Evolutionary conservation across 2,329 filamentous ascomycete genomes (phyloP).

Genomic region (Fusarium camptoceras): DNA sequence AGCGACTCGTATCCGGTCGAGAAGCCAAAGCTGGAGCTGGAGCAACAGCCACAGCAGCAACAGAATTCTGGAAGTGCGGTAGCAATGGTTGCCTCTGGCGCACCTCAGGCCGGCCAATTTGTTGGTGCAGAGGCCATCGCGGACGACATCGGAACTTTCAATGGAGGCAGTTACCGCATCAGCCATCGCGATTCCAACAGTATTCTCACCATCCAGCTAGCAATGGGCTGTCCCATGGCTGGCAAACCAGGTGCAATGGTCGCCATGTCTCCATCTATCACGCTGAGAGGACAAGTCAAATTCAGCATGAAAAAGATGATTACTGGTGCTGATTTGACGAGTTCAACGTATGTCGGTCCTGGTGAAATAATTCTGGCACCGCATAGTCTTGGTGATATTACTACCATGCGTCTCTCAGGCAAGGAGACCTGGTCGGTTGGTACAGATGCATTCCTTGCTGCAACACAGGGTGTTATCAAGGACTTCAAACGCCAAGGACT

Average conservation of each 20-base stretch:
- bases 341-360: conserved; percentile 86
- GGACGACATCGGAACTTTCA: conserved; percentile 96
- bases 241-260: conserved; percentile 92
- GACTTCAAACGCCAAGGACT: conserved; percentile 89
- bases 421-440: conserved; percentile 85
- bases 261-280: conserved; percentile 90
- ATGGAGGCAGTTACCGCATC: conserved; percentile 93
- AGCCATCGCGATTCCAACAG: conserved; percentile 93
- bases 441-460: conserved; percentile 86
- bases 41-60: conserved; percentile 40
- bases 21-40: conserved; percentile 42
- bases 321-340: conserved; percentile 80
- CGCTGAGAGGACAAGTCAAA: conserved; percentile 83
- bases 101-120: conserved; percentile 67
- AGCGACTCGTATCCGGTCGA: conserved; percentile 46
- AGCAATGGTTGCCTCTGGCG: conserved; percentile 53
- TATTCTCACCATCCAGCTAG: conserved; percentile 88
- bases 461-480: conserved; percentile 87
- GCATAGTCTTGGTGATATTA: conserved; percentile 83
- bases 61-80: conserved; percentile 41
- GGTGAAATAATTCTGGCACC: conserved; percentile 91
- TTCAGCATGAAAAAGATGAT: conserved; percentile 95
- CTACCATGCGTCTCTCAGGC: conserved; percentile 78
- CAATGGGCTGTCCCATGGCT: conserved; percentile 84
- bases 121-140: conserved; percentile 69